These are phyloP conservation scores for Backusella circina DNA, from an alignment of 192 early-diverging fungal species.

Conservation along the genomic window DNA sequence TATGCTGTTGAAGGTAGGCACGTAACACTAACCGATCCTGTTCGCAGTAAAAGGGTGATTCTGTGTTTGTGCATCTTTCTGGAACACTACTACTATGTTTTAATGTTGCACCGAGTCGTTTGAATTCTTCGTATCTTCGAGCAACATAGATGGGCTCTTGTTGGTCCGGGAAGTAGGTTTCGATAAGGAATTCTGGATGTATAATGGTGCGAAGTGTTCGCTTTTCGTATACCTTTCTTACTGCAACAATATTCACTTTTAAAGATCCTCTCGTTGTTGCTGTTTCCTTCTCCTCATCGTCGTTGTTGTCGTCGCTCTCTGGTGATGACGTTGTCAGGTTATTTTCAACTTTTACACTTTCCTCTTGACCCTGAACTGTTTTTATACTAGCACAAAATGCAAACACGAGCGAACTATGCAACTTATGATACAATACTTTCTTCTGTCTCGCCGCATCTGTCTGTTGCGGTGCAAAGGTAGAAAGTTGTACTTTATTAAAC, in stretches of 20 bases:
- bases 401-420: slow-evolving; percentile 21
- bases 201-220: slow-evolving; percentile 36
- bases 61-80: slow-evolving; percentile 25
- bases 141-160: slow-evolving; percentile 32
- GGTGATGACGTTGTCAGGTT: not conserved
- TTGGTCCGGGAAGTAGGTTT: slow-evolving; percentile 11
- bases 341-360: slow-evolving; percentile 14
- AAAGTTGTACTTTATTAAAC: slow-evolving; percentile 33
- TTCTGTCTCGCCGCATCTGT: slow-evolving; percentile 13
- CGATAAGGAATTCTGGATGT: slow-evolving; percentile 42
- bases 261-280: not conserved
- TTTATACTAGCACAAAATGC: slow-evolving; percentile 29
- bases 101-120: slow-evolving; percentile 31
- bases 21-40: slow-evolving; percentile 45
- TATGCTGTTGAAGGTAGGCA: slow-evolving; percentile 32
- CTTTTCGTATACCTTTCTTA: slow-evolving; percentile 32
- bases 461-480: slow-evolving; percentile 10
- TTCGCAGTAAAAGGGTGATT: slow-evolving; percentile 32
- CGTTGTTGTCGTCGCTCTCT: not conserved
- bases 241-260: slow-evolving; percentile 41
- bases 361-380: slow-evolving; percentile 24
- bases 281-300: not conserved
- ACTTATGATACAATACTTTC: slow-evolving; percentile 24
- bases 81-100: slow-evolving; percentile 35
- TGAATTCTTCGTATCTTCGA: slow-evolving; percentile 39